phyloP scores from a whole-genome alignment of 495 filamentous ascomycete genomes.

The Penicillium verhagenii region DNA sequence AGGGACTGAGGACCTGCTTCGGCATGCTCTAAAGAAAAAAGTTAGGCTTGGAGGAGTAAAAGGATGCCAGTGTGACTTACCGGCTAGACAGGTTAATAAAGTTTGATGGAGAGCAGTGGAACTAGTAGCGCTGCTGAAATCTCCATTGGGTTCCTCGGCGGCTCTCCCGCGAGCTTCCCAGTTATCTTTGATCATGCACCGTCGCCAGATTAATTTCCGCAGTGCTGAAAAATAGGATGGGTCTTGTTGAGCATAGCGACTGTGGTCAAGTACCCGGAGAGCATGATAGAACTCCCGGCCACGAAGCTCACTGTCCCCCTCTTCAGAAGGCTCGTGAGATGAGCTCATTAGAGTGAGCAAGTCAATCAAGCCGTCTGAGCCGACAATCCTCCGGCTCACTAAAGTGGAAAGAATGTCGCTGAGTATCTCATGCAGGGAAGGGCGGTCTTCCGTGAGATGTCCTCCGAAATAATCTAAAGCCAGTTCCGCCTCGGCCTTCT shows the following conservation, averaged over 20 bases:
- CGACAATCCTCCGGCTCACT: conserved; percentile 64
- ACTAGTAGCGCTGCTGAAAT: conserved; percentile 21
- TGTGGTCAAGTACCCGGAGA: conserved; percentile 61
- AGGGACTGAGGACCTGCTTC: conserved; percentile 20
- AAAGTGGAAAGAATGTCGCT: conserved; percentile 62
- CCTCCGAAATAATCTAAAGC: conserved; percentile 66
- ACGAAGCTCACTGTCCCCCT: conserved; percentile 37
- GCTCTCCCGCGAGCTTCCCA: conserved; percentile 56
- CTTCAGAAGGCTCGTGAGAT: conserved; percentile 21
- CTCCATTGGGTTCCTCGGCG: conserved; percentile 27
- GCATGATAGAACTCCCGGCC: conserved; percentile 68
- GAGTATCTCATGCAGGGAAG: conserved; percentile 63
- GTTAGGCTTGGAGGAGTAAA: background rate
- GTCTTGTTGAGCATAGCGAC: conserved; percentile 47
- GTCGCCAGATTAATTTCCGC: conserved; percentile 78
- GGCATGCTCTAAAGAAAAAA: conserved; percentile 14
- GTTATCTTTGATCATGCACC: conserved; percentile 75
- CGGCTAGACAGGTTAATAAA: conserved; percentile 30
- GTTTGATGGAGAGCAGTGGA: conserved; percentile 36
- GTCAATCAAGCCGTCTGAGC: conserved; percentile 70
- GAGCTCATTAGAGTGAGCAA: conserved; percentile 71
- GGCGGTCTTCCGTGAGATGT: conserved; percentile 54
- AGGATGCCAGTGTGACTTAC: conserved; percentile 20
- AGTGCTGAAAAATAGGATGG: conserved; percentile 53
- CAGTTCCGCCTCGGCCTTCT: conserved; percentile 70